Conservation (phyloP, 305 asterid genomes). For the Solanum hybrid region DNA sequence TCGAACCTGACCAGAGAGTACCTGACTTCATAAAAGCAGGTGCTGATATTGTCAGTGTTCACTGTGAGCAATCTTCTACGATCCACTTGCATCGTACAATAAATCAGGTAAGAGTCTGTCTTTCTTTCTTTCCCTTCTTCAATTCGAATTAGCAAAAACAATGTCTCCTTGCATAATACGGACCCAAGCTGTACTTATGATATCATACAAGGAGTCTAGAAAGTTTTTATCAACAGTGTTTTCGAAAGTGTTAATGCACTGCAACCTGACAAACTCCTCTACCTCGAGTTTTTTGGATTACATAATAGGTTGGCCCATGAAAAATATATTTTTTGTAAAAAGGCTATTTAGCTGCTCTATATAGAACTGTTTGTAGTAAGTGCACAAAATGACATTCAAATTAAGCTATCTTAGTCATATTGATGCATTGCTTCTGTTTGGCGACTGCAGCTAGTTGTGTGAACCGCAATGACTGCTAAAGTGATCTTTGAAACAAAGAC, state of each 20-base stretch:
- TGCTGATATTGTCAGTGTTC: slow-evolving; percentile 94
- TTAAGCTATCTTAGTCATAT: neutral
- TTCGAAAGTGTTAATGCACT: neutral
- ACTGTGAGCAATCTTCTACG: slow-evolving; percentile 95
- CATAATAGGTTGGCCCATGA: neutral
- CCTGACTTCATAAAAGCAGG: slow-evolving; percentile 99
- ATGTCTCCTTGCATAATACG: neutral
- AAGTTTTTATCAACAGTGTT: neutral
- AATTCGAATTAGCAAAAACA: neutral
- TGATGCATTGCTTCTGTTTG: neutral
- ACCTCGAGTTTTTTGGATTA: neutral
- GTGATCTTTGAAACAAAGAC: neutral
- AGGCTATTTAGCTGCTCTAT: neutral
- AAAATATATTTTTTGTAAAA: neutral
- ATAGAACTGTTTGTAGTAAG: neutral
- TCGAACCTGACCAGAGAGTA: slow-evolving; percentile 94
- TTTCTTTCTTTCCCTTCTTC: neutral
- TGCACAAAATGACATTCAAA: neutral
- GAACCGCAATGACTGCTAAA: neutral
- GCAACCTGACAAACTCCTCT: neutral
- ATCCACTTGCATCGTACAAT: slow-evolving; percentile 95
- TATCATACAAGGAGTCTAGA: neutral
- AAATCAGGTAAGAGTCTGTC: slow-evolving; percentile 56
- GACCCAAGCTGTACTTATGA: neutral
- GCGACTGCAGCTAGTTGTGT: neutral